Conservation (phyloP, 768 basidiomycete species). For the Psilocybe cubensis region DNA sequence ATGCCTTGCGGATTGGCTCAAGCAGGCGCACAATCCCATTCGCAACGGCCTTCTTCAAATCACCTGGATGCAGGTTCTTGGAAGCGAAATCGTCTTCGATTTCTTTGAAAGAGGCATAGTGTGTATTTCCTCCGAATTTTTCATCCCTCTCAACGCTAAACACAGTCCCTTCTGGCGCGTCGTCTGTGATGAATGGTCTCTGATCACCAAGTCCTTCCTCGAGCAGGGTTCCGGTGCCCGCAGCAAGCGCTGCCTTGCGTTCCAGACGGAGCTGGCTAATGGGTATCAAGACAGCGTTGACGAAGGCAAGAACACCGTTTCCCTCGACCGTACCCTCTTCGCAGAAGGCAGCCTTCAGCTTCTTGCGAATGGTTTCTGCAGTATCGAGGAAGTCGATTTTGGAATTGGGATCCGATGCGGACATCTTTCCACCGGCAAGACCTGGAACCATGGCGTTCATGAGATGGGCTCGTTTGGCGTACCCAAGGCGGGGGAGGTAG, state of each 20-base stretch:
- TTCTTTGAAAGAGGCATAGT: slow-evolving; percentile 69
- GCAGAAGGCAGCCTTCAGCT: slow-evolving; percentile 92
- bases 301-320: slow-evolving; percentile 89
- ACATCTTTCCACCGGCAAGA: slow-evolving; percentile 96
- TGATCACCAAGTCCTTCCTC: slow-evolving; percentile 54
- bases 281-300: slow-evolving; percentile 86
- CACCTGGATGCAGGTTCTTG: slow-evolving; percentile 85
- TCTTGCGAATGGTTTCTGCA: slow-evolving; percentile 81
- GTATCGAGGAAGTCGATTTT: slow-evolving; percentile 98
- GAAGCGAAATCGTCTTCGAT: slow-evolving; percentile 76
- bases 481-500: slow-evolving; percentile 93
- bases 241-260: slow-evolving; percentile 30
- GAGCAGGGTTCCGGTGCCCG: slow-evolving; percentile 43
- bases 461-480: slow-evolving; percentile 91
- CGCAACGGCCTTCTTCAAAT: slow-evolving; percentile 81
- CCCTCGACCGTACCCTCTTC: slow-evolving; percentile 89
- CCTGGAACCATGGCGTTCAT: slow-evolving; percentile 99
- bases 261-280: slow-evolving; percentile 78
- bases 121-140: slow-evolving; percentile 80
- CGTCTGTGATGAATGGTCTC: slow-evolving; percentile 64
- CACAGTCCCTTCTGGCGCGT: slow-evolving; percentile 80
- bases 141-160: slow-evolving; percentile 80
- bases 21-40: slow-evolving; percentile 76
- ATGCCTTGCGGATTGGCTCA: slow-evolving; percentile 80
- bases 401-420: slow-evolving; percentile 94